Evolutionary conservation across 192 early-diverging fungal genomes (phyloP).

Genomic region (Mortierella alpina): DNA sequence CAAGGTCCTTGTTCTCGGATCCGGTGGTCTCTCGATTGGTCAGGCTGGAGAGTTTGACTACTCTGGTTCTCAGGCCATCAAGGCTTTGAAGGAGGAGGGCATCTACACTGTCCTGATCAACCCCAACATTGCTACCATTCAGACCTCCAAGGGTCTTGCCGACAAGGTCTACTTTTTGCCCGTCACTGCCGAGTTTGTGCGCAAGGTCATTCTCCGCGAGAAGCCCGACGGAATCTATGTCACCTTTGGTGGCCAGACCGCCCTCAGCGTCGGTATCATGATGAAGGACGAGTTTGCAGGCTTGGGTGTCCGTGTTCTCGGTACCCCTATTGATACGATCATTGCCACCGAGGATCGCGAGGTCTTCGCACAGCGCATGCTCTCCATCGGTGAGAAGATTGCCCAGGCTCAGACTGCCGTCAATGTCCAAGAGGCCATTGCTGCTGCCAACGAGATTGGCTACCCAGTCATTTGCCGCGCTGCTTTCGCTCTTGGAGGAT

Average conservation of each 20-base stretch:
- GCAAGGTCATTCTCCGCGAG: conserved; percentile 95
- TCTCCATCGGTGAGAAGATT: conserved; percentile 91
- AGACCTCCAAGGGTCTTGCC: conserved; percentile 96
- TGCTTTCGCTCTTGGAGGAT: conserved; percentile 95
- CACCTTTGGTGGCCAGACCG: conserved; percentile 99
- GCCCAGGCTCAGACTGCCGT: conserved; percentile 87
- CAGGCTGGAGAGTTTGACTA: conserved; percentile 99
- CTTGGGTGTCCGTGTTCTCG: conserved; percentile 92
- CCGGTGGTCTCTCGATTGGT: conserved; percentile 96
- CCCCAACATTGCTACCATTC: conserved; percentile 99
- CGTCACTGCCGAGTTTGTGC: conserved; percentile 93
- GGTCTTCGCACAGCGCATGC: conserved; percentile 85
- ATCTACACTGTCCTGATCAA: conserved; percentile 99
- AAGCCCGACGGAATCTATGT: conserved; percentile 98
- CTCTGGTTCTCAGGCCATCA: conserved; percentile 95
- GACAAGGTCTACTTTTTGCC: conserved; percentile 99
- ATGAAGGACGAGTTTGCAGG: conserved; percentile 92
- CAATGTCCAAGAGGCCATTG: conserved; percentile 86
- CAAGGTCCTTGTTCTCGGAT: conserved; percentile 96
- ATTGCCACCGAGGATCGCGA: conserved; percentile 98
- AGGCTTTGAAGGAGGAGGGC: conserved; percentile 96
- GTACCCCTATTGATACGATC: conserved; percentile 94
- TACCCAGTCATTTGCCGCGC: conserved; percentile 97
- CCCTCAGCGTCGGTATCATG: conserved; percentile 96
- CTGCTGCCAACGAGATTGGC: conserved; percentile 87